phyloP scores from a whole-genome alignment of 2,329 filamentous ascomycete species.

The Talaromyces marneffei region DNA sequence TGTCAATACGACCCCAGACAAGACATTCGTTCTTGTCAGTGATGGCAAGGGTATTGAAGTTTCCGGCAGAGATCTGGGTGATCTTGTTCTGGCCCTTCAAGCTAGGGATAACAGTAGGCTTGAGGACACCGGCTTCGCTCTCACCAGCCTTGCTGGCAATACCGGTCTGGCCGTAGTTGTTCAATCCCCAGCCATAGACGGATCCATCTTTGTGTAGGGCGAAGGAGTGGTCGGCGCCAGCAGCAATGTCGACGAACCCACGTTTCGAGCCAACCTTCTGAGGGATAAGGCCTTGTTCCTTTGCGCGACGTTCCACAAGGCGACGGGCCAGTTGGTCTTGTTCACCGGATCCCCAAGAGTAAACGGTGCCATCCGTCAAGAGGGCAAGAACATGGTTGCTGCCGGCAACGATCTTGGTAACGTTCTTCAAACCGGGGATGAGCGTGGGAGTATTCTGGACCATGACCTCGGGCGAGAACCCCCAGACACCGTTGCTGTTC shows the following conservation, averaged over 20 bases:
- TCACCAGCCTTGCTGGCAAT: slow-evolving; percentile 55
- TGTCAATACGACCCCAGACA: slow-evolving; percentile 53
- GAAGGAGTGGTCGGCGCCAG: slow-evolving; percentile 73
- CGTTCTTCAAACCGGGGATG: slow-evolving; percentile 45
- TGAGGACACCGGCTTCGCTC: slow-evolving; percentile 61
- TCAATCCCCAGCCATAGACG: slow-evolving; percentile 73
- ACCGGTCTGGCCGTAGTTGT: slow-evolving; percentile 75
- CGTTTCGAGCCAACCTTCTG: slow-evolving; percentile 49
- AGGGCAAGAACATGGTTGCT: slow-evolving; percentile 51
- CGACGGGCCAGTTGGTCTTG: slow-evolving; percentile 61
- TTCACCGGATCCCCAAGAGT: slow-evolving; percentile 56
- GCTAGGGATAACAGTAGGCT: slow-evolving; percentile 58
- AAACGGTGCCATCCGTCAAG: slow-evolving; percentile 50
- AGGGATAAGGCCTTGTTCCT: slow-evolving; percentile 46
- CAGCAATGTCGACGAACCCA: slow-evolving; percentile 53
- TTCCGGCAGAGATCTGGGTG: slow-evolving; percentile 59
- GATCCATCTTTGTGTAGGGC: slow-evolving; percentile 59
- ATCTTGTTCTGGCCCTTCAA: slow-evolving; percentile 56
- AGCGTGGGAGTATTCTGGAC: slow-evolving; percentile 38
- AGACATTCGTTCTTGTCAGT: slow-evolving; percentile 48
- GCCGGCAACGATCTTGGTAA: slow-evolving; percentile 44
- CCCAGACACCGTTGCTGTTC: slow-evolving; percentile 55
- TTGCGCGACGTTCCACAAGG: slow-evolving; percentile 47
- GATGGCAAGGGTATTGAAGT: slow-evolving; percentile 62
- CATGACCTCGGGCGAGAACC: slow-evolving; percentile 42